phyloP scores from a whole-genome alignment of 2,329 filamentous ascomycete species.

The Pseudocercospora pini-densiflorae region DNA sequence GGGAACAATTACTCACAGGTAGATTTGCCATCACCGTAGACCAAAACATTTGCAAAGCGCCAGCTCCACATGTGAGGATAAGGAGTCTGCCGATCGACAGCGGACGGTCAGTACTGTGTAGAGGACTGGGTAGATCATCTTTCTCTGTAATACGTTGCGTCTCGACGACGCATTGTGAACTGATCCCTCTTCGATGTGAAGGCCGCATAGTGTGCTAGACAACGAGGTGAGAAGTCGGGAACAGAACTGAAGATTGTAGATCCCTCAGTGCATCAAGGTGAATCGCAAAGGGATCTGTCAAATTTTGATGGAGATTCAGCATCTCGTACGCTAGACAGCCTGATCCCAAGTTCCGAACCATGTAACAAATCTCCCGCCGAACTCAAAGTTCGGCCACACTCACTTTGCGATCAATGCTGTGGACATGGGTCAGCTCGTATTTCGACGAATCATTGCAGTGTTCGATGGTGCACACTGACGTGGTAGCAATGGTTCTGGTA shows the following conservation, averaged over 20 bases:
- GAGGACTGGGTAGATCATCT: neutral
- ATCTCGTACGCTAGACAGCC: neutral
- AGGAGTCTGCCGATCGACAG: neutral
- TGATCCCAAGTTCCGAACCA: neutral
- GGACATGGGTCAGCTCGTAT: neutral
- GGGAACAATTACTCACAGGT: neutral
- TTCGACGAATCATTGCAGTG: neutral
- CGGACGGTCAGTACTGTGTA: neutral
- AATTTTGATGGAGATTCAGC: neutral
- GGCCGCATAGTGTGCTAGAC: neutral
- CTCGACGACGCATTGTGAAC: neutral
- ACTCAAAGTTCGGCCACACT: neutral
- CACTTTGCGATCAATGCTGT: constrained; percentile 6
- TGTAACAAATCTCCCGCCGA: neutral
- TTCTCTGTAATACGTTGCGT: neutral
- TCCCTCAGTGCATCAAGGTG: neutral
- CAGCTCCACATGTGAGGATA: neutral
- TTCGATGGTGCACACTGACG: too few relatives aligned
- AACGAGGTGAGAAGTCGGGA: neutral
- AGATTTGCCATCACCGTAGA: neutral
- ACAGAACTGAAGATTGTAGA: neutral
- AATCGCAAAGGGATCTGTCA: neutral
- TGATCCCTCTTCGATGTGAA: neutral
- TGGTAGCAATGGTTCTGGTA: neutral
- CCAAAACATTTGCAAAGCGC: constrained; percentile 1